Percentiles rank a stretch among this genome's conserved stretches.
These are phyloP conservation scores for Coniophora puteana DNA, from an alignment of 1,284 basidiomycete genomes.

Conservation along the genomic window DNA sequence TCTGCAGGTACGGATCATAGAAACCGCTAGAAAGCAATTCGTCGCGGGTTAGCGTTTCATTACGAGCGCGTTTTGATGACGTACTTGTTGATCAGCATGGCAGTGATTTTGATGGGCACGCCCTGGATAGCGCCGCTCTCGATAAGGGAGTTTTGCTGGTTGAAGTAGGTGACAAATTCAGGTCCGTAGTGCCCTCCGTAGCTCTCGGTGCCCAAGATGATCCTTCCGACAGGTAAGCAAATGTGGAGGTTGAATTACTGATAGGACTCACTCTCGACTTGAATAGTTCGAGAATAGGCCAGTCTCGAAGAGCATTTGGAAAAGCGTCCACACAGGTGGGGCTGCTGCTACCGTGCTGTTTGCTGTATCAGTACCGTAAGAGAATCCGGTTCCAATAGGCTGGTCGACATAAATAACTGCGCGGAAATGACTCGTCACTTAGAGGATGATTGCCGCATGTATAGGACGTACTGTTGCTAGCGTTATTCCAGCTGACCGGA, in stretches of 20 bases:
- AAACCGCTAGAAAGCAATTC: slow-evolving; percentile 45
- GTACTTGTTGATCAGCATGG: slow-evolving; percentile 53
- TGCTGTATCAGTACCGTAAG: slow-evolving; percentile 50
- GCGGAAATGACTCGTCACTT: not conserved
- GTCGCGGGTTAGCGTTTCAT: slow-evolving; percentile 3
- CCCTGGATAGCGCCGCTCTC: slow-evolving; percentile 40
- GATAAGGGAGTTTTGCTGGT: slow-evolving; percentile 61
- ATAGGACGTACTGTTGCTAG: slow-evolving; percentile 52
- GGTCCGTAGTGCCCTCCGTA: slow-evolving; percentile 71
- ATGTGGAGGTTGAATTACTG: not conserved
- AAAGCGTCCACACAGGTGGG: slow-evolving; percentile 53
- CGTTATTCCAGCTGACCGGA: slow-evolving; percentile 57
- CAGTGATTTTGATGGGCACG: slow-evolving; percentile 39
- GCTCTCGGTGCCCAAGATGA: slow-evolving; percentile 63
- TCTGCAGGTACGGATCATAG: slow-evolving; percentile 63
- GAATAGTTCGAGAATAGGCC: slow-evolving; percentile 53
- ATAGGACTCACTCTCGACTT: slow-evolving; percentile 45
- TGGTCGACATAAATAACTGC: slow-evolving; percentile 76
- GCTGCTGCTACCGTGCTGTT: slow-evolving; percentile 51
- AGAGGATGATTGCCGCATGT: not conserved
- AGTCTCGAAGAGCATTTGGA: slow-evolving; percentile 69
- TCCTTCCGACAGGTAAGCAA: slow-evolving; percentile 31
- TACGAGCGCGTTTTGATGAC: slow-evolving; percentile 1
- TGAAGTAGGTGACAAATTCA: slow-evolving; percentile 61
- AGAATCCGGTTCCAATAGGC: slow-evolving; percentile 68